A percentile compares a stretch with the other conserved stretches of the same genome.
phyloP scores from a whole-genome alignment of 192 early-diverging fungal species.

The Linnemannia zychae region DNA sequence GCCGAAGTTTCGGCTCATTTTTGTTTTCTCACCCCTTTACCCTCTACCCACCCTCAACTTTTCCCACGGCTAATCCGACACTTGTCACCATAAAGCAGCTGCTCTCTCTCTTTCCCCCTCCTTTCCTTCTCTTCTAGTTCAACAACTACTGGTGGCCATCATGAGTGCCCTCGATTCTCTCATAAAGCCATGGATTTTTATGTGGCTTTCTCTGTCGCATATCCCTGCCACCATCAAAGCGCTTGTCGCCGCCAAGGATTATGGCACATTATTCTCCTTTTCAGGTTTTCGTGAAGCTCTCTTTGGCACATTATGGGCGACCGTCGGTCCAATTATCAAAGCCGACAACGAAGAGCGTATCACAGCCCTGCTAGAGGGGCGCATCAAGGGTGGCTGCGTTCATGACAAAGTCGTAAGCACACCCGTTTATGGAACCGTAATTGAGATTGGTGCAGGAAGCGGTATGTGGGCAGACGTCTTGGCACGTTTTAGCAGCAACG shows the following conservation, averaged over 20 bases:
- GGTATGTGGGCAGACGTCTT: constrained; percentile 22
- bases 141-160: not conserved
- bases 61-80: too few relatives aligned
- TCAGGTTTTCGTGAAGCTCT: constrained; percentile 17
- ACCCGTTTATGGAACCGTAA: constrained; percentile 15
- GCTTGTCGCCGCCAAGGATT: constrained; percentile 11
- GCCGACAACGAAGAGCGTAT: not conserved
- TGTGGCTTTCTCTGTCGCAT: constrained; percentile 12
- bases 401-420: constrained; percentile 7
- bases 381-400: constrained; percentile 9
- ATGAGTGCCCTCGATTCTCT: not conserved
- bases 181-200: constrained; percentile 6
- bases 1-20: too few relatives aligned
- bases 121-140: not conserved
- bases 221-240: constrained; percentile 5
- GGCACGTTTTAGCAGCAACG: constrained; percentile 2
- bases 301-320: constrained; percentile 14
- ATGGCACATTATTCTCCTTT: constrained; percentile 14
- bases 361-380: constrained; percentile 13
- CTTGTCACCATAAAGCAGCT: too few relatives aligned
- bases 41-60: too few relatives aligned
- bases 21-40: too few relatives aligned
- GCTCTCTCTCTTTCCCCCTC: not conserved
- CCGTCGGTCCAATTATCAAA: not conserved
- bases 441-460: constrained; percentile 26